Percentiles rank a stretch among this genome's conserved stretches.
Conservation (phyloP, 2,329 filamentous ascomycete species). For the Phialophora macrospora region DNA sequence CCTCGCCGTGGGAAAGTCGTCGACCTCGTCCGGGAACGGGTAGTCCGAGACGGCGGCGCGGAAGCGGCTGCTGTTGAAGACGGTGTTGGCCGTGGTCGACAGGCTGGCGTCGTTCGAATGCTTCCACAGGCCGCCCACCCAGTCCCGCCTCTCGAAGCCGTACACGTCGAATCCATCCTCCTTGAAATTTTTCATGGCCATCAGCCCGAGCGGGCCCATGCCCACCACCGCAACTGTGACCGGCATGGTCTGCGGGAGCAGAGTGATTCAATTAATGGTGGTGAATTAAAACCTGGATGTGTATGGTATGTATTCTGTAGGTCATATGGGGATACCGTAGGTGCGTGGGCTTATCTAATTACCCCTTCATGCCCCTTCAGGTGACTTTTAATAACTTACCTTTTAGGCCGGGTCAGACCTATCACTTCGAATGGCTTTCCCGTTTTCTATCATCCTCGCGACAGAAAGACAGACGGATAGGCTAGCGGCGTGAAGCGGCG, state of each 20-base stretch:
- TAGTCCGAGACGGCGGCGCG: conserved; percentile 51
- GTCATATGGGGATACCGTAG: not conserved
- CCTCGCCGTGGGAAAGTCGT: conserved; percentile 36
- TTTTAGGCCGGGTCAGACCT: no score
- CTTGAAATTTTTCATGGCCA: conserved; percentile 47
- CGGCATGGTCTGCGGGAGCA: conserved; percentile 14
- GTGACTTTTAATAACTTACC: no score
- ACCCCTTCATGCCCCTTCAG: no score
- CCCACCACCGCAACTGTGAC: conserved; percentile 26
- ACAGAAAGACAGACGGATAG: no score
- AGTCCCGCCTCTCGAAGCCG: conserved; percentile 47
- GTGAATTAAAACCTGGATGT: not conserved
- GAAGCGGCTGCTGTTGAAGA: conserved; percentile 49
- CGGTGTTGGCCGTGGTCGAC: conserved; percentile 44
- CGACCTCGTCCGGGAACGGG: conserved; percentile 50
- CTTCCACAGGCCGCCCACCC: conserved; percentile 54
- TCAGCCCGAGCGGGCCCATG: conserved; percentile 25
- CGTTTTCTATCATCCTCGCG: no score
- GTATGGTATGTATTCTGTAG: not conserved
- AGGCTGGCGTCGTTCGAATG: conserved; percentile 46
- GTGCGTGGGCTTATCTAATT: no score
- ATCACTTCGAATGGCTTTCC: no score
- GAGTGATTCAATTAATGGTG: not conserved
- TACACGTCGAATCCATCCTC: conserved; percentile 54
- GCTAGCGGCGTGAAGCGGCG: no score